These are phyloP conservation scores for Fusarium scirpi DNA, from an alignment of 2,329 filamentous ascomycete genomes.

Conservation along the genomic window DNA sequence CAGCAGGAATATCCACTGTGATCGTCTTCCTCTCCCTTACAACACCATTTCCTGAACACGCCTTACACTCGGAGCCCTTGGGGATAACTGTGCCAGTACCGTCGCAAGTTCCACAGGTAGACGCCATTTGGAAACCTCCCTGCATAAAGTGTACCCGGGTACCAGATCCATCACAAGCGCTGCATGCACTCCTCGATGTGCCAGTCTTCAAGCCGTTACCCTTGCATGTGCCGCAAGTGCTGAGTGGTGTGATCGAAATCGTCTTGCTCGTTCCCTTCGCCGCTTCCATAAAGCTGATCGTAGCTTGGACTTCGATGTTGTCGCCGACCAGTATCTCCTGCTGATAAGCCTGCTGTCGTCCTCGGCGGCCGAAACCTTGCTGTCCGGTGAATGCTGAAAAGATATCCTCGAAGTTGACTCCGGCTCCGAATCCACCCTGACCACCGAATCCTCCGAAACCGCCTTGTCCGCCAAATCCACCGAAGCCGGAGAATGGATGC, in stretches of 20 bases:
- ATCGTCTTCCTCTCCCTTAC: constrained; percentile 86
- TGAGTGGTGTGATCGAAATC: constrained; percentile 85
- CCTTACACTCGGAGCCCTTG: constrained; percentile 81
- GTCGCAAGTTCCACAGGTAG: constrained; percentile 84
- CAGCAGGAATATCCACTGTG: constrained; percentile 90
- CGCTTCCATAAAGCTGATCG: constrained; percentile 94
- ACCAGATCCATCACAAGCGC: constrained; percentile 86
- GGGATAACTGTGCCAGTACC: constrained; percentile 83
- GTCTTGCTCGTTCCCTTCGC: constrained; percentile 91
- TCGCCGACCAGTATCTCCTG: constrained; percentile 90
- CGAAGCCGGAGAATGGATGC: constrained; percentile 71
- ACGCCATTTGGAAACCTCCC: constrained; percentile 95
- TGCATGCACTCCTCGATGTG: constrained; percentile 78
- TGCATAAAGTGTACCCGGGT: constrained; percentile 89
- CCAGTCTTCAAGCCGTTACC: constrained; percentile 89
- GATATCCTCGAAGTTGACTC: constrained; percentile 96
- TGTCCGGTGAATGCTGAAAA: constrained; percentile 85
- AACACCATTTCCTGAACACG: constrained; percentile 86
- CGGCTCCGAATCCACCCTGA: constrained; percentile 78
- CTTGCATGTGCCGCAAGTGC: constrained; percentile 83
- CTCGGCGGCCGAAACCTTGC: constrained; percentile 63
- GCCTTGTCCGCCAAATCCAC: constrained; percentile 39
- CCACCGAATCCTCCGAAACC: constrained; percentile 42
- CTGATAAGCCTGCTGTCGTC: constrained; percentile 72
- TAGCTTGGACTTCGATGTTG: constrained; percentile 93